Evolutionary conservation across 306 rosid species (phyloP).

Genomic region (Vicia sativa): DNA sequence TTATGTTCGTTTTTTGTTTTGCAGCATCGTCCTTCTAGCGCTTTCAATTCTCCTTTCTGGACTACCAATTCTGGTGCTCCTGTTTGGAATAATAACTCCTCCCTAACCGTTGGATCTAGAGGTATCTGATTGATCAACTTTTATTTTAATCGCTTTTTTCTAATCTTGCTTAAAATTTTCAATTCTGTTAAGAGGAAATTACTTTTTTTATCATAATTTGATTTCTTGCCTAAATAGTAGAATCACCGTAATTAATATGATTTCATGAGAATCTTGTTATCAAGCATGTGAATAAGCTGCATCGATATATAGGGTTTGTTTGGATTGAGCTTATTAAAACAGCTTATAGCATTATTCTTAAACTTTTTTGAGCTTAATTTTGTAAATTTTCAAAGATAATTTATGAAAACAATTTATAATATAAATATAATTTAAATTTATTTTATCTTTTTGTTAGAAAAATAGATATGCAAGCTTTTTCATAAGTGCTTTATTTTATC

Average conservation of each 20-base stretch:
- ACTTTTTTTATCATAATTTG: not conserved
- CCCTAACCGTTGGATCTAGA: slow-evolving; percentile 71
- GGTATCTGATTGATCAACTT: slow-evolving; percentile 42
- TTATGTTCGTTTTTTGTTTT: not conserved
- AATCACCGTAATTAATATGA: not conserved
- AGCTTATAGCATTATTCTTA: too few relatives aligned
- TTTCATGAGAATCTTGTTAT: not conserved
- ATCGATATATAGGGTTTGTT: not conserved
- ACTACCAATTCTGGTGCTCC: slow-evolving; percentile 95
- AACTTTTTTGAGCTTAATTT: too few relatives aligned
- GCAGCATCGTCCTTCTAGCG: slow-evolving; percentile 88
- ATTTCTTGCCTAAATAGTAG: not conserved
- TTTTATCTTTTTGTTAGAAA: too few relatives aligned
- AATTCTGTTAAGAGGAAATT: not conserved
- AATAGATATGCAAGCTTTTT: too few relatives aligned
- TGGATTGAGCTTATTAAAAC: too few relatives aligned
- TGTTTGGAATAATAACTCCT: slow-evolving; percentile 75
- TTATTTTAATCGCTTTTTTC: not conserved
- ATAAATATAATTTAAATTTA: too few relatives aligned
- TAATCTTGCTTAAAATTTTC: not conserved
- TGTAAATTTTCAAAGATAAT: too few relatives aligned
- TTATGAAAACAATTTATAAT: too few relatives aligned
- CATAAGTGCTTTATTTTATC: too few relatives aligned
- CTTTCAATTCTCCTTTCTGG: slow-evolving; percentile 74
- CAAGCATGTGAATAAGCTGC: not conserved